Conservation (phyloP, 169 alveolate genomes). For the Eimeria necatrix region DNA sequence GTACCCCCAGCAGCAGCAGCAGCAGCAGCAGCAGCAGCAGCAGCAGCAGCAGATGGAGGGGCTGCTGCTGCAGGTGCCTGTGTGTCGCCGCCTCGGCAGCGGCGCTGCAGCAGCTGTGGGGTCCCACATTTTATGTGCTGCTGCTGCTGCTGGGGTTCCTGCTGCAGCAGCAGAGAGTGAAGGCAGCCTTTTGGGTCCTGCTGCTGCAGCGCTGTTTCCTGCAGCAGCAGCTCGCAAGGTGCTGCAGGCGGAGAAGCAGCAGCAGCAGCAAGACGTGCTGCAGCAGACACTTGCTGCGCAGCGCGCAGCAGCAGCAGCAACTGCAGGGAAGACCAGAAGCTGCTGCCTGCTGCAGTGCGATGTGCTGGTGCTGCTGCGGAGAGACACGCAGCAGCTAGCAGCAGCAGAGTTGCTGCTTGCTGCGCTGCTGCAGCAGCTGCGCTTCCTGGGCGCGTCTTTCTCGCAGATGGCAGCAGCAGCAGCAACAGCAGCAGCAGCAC, state of each 20-base stretch:
- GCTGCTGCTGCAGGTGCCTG: not conserved
- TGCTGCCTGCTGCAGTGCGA: not conserved
- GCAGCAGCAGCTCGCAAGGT: not conserved
- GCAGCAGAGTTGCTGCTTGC: not conserved
- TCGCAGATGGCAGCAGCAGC: conserved; percentile 2
- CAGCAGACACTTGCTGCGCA: not conserved
- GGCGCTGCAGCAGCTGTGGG: not conserved
- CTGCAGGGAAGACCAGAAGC: not conserved
- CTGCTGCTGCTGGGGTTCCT: not conserved
- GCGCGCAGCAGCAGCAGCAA: not conserved
- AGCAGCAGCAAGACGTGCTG: not conserved
- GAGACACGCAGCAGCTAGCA: not conserved
- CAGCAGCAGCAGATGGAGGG: not conserved
- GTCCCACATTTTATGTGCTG: not conserved
- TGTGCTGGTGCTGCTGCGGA: not conserved
- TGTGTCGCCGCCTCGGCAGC: not conserved
- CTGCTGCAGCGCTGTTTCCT: not conserved
- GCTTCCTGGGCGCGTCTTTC: not conserved
- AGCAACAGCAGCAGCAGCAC: not conserved
- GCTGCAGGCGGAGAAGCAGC: not conserved
- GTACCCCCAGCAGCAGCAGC: not conserved
- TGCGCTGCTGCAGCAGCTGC: not conserved
- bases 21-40: not conserved
- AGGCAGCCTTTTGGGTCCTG: not conserved
- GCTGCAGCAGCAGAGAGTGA: not conserved